phyloP scores from a whole-genome alignment of 805 yeast genomes.

The Nakazawaea wyomingensis region DNA sequence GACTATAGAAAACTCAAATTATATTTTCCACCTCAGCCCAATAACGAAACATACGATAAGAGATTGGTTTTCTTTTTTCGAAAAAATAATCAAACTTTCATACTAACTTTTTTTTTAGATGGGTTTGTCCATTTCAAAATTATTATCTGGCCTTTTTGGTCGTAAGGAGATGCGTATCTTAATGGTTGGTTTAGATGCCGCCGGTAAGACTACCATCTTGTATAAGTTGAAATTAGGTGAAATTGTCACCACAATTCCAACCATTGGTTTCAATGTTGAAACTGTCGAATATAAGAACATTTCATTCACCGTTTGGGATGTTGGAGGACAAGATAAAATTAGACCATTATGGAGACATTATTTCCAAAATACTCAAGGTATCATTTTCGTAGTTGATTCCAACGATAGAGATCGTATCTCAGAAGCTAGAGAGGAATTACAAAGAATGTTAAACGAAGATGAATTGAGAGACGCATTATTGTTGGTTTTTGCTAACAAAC shows the following conservation, averaged over 20 bases:
- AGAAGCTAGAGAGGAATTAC: conserved; percentile 97
- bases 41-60: no score
- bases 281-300: conserved; percentile 96
- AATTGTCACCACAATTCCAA: conserved; percentile 93
- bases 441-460: conserved; percentile 97
- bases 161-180: conserved; percentile 97
- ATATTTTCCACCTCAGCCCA: no score
- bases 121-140: conserved; percentile 95
- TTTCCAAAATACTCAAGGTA: conserved; percentile 98
- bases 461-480: conserved; percentile 95
- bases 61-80: no score
- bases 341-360: conserved; percentile 99
- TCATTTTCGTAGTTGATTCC: conserved; percentile 95
- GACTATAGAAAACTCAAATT: no score
- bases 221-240: conserved; percentile 94
- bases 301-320: conserved; percentile 98
- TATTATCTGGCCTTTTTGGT: conserved; percentile 93
- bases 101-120: conserved; percentile 33
- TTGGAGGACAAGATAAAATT: conserved; percentile 99
- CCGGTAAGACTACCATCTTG: conserved; percentile 96
- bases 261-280: conserved; percentile 96
- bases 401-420: conserved; percentile 97
- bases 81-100: not conserved
- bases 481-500: conserved; percentile 96
- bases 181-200: conserved; percentile 98